Conservation (phyloP, 495 filamentous ascomycete genomes). For the Aspergillus heteromorphus region DNA sequence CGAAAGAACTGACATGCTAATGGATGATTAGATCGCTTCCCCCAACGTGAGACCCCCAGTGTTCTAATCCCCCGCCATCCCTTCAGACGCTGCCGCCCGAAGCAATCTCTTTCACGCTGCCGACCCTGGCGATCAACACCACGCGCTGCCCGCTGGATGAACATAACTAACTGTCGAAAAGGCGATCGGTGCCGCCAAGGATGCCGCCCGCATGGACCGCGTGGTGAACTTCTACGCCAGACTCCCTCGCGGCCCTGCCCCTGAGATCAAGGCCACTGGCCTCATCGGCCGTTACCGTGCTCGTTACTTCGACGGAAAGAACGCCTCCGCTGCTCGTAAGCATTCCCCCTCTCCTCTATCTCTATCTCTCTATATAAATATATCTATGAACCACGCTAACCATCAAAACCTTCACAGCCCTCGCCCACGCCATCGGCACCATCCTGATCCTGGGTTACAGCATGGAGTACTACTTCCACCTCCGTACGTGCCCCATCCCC, state of each 20-base stretch:
- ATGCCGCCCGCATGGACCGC: conserved; percentile 93
- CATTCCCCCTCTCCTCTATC: conserved; percentile 11
- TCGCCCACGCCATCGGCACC: conserved; percentile 75
- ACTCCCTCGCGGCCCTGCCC: conserved; percentile 83
- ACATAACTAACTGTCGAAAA: conserved; percentile 36
- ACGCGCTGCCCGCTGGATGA: neutral
- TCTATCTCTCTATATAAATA: neutral
- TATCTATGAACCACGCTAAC: neutral
- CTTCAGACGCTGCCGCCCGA: conserved; percentile 5
- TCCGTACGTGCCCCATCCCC: conserved; percentile 61
- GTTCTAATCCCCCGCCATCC: conserved; percentile 19
- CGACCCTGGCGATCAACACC: neutral
- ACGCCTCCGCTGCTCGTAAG: conserved; percentile 81
- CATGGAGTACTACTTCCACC: conserved; percentile 99
- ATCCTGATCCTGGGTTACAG: conserved; percentile 80
- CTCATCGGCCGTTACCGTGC: conserved; percentile 83
- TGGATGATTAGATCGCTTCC: conserved; percentile 65
- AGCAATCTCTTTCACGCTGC: conserved; percentile 9
- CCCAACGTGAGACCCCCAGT: conserved; percentile 68
- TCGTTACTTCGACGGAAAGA: conserved; percentile 85
- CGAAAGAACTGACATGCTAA: conserved; percentile 25
- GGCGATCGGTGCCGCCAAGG: conserved; percentile 86
- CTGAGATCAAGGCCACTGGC: conserved; percentile 71
- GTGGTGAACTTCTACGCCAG: conserved; percentile 98
- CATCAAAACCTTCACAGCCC: conserved; percentile 49